A percentile compares a stretch with the other conserved stretches of the same genome.
phyloP scores from a whole-genome alignment of 2,329 filamentous ascomycete genomes.

The Tolypocladium ovalisporum region DNA sequence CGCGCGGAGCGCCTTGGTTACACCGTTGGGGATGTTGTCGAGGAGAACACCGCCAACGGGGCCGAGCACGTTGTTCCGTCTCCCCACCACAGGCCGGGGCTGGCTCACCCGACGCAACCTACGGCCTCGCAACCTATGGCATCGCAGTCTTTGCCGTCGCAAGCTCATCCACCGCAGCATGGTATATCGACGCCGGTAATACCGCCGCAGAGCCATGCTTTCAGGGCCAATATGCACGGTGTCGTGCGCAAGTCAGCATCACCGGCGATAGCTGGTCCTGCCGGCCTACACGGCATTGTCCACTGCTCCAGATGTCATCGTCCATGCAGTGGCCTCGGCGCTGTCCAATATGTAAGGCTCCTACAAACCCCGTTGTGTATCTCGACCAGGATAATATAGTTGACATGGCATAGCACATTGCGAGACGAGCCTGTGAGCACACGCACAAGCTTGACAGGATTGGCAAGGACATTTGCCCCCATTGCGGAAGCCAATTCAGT shows the following conservation, averaged over 20 bases:
- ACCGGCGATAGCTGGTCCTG: background rate
- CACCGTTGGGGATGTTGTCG: conserved; percentile 36
- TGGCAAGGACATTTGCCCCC: conserved; percentile 26
- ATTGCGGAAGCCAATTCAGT: conserved; percentile 34
- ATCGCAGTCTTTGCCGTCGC: background rate
- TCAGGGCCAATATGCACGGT: no score
- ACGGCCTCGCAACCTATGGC: background rate
- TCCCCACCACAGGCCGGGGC: conserved; percentile 6
- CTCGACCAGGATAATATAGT: background rate
- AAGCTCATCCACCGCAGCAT: background rate
- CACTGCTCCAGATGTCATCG: conserved; percentile 21
- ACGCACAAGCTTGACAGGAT: conserved; percentile 5
- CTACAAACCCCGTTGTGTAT: background rate
- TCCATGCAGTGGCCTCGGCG: conserved; percentile 19
- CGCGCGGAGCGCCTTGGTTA: conserved; percentile 47
- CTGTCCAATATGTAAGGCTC: conserved; percentile 20
- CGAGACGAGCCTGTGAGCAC: conserved; percentile 14
- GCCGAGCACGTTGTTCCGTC: conserved; percentile 27
- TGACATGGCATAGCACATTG: conserved; percentile 12
- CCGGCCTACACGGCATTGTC: conserved; percentile 5
- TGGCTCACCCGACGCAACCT: background rate
- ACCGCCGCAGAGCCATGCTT: background rate
- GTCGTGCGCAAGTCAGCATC: background rate
- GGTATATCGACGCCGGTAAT: background rate
- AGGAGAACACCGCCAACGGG: conserved; percentile 20